These are phyloP conservation scores for Botryotinia convoluta DNA, from an alignment of 2,329 filamentous ascomycete species.

Conservation along the genomic window DNA sequence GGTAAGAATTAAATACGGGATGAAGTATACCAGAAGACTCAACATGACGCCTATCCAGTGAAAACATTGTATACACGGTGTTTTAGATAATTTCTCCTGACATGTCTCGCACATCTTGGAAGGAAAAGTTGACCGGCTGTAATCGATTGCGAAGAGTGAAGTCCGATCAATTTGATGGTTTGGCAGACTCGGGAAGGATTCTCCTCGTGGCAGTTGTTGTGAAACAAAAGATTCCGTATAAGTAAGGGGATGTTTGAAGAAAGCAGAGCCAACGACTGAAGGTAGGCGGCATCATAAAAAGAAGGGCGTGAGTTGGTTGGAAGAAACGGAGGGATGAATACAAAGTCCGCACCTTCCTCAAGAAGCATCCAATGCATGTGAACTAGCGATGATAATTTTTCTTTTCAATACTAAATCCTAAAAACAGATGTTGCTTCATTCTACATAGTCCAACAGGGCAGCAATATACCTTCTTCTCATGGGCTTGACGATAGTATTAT, in stretches of 20 bases:
- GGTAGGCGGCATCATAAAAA: neutral
- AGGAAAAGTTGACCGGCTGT: neutral
- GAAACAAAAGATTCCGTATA: neutral
- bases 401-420: too few relatives aligned
- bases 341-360: neutral
- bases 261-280: neutral
- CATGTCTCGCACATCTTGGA: neutral
- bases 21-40: neutral
- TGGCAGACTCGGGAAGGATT: neutral
- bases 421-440: too few relatives aligned
- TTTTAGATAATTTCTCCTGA: neutral
- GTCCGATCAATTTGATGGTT: neutral
- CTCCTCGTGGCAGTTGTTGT: neutral
- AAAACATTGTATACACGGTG: neutral
- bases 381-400: too few relatives aligned
- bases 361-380: neutral
- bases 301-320: neutral
- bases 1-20: neutral
- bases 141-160: neutral
- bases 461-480: too few relatives aligned
- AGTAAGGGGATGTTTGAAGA: neutral
- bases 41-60: neutral
- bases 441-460: too few relatives aligned
- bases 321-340: neutral
- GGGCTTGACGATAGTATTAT: neutral